These are phyloP conservation scores for Aspergillus terreus DNA, from an alignment of 2,329 filamentous ascomycete genomes.

Conservation along the genomic window DNA sequence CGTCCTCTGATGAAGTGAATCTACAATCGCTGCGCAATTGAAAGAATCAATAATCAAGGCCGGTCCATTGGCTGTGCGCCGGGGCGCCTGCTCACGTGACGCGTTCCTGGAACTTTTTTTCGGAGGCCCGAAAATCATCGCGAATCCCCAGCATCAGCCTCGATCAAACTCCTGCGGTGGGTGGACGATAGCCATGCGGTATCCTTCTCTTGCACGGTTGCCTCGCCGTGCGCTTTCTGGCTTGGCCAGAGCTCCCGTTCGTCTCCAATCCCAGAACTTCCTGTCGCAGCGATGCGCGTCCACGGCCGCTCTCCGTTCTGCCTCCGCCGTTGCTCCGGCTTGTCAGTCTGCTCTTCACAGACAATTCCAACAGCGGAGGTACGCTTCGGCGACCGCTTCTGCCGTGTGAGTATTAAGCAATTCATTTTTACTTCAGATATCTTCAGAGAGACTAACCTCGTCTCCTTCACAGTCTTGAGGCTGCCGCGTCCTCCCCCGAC, in stretches of 20 bases:
- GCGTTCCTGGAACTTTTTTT: constrained; percentile 38
- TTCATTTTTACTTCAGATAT: neutral
- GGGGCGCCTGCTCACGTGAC: constrained; percentile 23
- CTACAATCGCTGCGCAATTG: too few species aligned
- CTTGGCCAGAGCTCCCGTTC: constrained; percentile 29
- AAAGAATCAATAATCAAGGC: neutral
- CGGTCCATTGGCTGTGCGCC: constrained; percentile 9
- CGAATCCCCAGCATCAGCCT: constrained; percentile 19
- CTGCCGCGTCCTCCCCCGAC: constrained; percentile 55
- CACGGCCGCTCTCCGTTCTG: constrained; percentile 32
- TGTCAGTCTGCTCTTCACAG: constrained; percentile 36
- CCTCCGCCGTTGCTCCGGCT: constrained; percentile 25
- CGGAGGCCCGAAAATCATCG: constrained; percentile 22
- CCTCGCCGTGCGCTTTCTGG: constrained; percentile 36
- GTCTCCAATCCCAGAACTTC: constrained; percentile 33
- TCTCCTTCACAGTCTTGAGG: constrained; percentile 44
- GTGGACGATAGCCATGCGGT: constrained; percentile 36
- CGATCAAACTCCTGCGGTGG: constrained; percentile 23
- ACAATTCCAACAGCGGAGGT: constrained; percentile 42
- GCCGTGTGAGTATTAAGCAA: constrained; percentile 36
- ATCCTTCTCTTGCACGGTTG: constrained; percentile 39
- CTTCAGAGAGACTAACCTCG: neutral
- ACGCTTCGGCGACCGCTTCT: constrained; percentile 41
- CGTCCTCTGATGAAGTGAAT: too few species aligned
- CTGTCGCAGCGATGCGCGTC: constrained; percentile 39